Conservation (phyloP, 2,329 filamentous ascomycete genomes). For the Graphilbum ipis-grandicollis region DNA sequence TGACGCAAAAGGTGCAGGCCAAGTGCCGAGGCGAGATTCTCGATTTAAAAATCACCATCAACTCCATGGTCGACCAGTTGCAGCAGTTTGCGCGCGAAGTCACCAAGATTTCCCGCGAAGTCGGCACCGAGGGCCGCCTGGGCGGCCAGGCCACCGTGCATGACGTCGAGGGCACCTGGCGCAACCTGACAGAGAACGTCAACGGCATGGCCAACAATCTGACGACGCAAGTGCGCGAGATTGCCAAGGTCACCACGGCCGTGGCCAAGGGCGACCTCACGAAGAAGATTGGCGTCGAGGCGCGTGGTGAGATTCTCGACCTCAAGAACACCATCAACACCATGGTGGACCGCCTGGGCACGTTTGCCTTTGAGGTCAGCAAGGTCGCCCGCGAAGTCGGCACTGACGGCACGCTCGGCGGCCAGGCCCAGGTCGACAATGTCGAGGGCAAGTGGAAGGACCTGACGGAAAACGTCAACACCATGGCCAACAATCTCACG, state of each 20-base stretch:
- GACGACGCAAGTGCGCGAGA: conserved; percentile 93
- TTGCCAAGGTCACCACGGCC: conserved; percentile 89
- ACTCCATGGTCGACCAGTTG: conserved; percentile 96
- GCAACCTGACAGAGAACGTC: conserved; percentile 85
- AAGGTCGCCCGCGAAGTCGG: conserved; percentile 91
- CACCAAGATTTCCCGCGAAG: conserved; percentile 87
- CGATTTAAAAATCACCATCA: conserved; percentile 94
- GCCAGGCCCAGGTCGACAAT: conserved; percentile 83
- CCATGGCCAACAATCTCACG: conserved; percentile 51
- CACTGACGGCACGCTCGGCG: conserved; percentile 84
- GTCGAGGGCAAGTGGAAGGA: conserved; percentile 98
- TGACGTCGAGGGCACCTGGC: conserved; percentile 94
- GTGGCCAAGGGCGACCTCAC: conserved; percentile 88
- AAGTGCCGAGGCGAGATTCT: conserved; percentile 83
- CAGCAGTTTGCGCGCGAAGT: conserved; percentile 95
- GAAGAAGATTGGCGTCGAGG: conserved; percentile 89
- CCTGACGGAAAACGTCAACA: conserved; percentile 79
- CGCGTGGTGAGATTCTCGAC: conserved; percentile 83
- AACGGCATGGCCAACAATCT: conserved; percentile 98
- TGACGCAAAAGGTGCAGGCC: conserved; percentile 92
- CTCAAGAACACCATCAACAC: conserved; percentile 97
- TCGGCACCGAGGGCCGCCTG: conserved; percentile 86
- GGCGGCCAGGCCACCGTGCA: conserved; percentile 92
- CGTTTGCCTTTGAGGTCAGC: conserved; percentile 92
- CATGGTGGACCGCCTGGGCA: conserved; percentile 94